Percentiles rank a stretch among this genome's conserved stretches.
phyloP scores from a whole-genome alignment of 345 rosid species.

The Citrus maxima region DNA sequence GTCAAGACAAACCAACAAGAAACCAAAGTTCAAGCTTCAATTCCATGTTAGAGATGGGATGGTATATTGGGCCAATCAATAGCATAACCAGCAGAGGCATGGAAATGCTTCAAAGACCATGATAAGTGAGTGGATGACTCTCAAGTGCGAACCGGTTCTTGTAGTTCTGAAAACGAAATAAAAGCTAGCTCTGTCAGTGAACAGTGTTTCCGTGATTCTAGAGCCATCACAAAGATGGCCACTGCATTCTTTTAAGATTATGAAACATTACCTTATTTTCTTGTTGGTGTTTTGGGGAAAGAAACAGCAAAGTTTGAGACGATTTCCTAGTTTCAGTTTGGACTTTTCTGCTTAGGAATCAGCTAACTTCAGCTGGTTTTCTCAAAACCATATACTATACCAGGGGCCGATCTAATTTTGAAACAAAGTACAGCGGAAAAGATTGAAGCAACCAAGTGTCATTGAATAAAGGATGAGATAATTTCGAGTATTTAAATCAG shows the following conservation, averaged over 20 bases:
- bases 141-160: background rate
- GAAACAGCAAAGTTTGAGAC: background rate
- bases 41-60: background rate
- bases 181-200: background rate
- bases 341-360: background rate
- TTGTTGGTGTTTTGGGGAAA: background rate
- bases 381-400: background rate
- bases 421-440: too few species aligned
- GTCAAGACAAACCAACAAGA: too few species aligned
- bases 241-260: background rate
- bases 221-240: background rate
- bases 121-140: background rate
- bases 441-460: too few species aligned
- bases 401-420: background rate
- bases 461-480: background rate
- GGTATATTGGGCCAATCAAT: background rate
- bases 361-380: background rate
- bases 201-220: background rate
- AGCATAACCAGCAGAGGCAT: background rate
- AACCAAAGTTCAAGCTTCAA: background rate
- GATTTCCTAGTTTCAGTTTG: background rate
- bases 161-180: conserved; percentile 9
- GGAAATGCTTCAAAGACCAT: background rate
- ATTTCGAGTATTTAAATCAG: background rate
- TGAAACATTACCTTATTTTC: background rate